Conservation (phyloP, 352 stramenopile genomes). For the Phytophthora lateralis region DNA sequence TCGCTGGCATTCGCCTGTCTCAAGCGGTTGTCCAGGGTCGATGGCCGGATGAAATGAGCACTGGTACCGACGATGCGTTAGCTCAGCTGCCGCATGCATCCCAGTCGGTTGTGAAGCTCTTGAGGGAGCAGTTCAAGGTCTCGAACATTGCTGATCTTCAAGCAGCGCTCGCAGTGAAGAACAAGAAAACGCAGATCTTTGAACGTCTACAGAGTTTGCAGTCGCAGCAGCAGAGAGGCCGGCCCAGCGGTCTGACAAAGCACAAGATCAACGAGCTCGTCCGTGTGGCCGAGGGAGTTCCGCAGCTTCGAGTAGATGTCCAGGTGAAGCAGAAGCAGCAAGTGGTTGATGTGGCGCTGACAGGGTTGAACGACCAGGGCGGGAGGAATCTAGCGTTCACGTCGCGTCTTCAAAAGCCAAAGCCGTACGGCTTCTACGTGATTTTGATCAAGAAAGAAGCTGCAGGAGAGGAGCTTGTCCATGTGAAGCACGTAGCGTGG, state of each 20-base stretch:
- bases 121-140: slow-evolving; percentile 38
- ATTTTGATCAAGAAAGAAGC: slow-evolving; percentile 43
- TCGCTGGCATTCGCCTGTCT: slow-evolving; percentile 58
- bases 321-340: slow-evolving; percentile 28
- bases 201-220: slow-evolving; percentile 38
- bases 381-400: slow-evolving; percentile 41
- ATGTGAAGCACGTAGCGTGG: slow-evolving; percentile 70
- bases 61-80: slow-evolving; percentile 28
- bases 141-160: slow-evolving; percentile 42
- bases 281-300: slow-evolving; percentile 50
- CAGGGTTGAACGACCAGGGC: slow-evolving; percentile 33
- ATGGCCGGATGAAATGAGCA: slow-evolving; percentile 43
- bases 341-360: slow-evolving; percentile 48
- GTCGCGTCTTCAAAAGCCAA: slow-evolving; percentile 62
- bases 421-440: slow-evolving; percentile 77
- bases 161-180: slow-evolving; percentile 29
- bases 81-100: slow-evolving; percentile 57
- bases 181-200: slow-evolving; percentile 40
- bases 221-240: slow-evolving; percentile 18
- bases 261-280: slow-evolving; percentile 52
- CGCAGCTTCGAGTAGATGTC: slow-evolving; percentile 41
- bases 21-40: slow-evolving; percentile 60
- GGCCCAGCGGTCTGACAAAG: slow-evolving; percentile 31
- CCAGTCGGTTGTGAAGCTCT: slow-evolving; percentile 30
- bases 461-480: slow-evolving; percentile 39